A percentile compares a stretch with the other conserved stretches of the same genome.
phyloP scores from a whole-genome alignment of 2,329 filamentous ascomycete genomes.

The Sporothrix dimorphospora region DNA sequence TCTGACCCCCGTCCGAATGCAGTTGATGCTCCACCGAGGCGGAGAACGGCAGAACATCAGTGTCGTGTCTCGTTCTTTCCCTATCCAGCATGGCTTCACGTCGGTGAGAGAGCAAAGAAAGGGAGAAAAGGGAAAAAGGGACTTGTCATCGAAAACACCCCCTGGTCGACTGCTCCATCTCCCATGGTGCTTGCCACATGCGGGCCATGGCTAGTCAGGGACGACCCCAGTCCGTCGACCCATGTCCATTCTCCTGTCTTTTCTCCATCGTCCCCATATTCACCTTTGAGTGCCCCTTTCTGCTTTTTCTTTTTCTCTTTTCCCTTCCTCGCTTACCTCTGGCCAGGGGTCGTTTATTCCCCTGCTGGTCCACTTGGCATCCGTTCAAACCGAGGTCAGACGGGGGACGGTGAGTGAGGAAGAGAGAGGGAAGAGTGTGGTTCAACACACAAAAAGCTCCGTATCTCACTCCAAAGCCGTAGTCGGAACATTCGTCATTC shows the following conservation, averaged over 20 bases:
- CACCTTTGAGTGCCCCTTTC: background rate
- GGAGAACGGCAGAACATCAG: background rate
- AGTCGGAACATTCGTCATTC: slow-evolving; percentile 6
- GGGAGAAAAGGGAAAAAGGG: background rate
- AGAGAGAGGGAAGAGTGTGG: background rate
- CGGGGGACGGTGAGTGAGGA: background rate
- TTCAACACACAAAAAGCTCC: background rate
- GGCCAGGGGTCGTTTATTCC: background rate
- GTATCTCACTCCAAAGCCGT: background rate
- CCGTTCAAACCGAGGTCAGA: slow-evolving; percentile 7
- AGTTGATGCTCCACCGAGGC: background rate
- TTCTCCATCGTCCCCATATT: background rate
- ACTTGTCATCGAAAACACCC: slow-evolving; percentile 6
- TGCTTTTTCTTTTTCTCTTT: background rate
- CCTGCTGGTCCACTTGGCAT: background rate
- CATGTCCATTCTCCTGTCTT: background rate
- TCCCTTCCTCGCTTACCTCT: background rate
- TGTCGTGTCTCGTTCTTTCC: slow-evolving; percentile 10
- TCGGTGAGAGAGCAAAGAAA: slow-evolving; percentile 1
- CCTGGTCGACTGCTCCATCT: background rate
- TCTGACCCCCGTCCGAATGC: background rate
- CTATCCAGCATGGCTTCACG: background rate
- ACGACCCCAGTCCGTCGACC: background rate
- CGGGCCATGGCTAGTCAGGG: slow-evolving; percentile 10
- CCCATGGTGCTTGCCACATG: slow-evolving; percentile 16